phyloP scores from a whole-genome alignment of 1,139 yeast species.

The Geotrichum armillariae region DNA sequence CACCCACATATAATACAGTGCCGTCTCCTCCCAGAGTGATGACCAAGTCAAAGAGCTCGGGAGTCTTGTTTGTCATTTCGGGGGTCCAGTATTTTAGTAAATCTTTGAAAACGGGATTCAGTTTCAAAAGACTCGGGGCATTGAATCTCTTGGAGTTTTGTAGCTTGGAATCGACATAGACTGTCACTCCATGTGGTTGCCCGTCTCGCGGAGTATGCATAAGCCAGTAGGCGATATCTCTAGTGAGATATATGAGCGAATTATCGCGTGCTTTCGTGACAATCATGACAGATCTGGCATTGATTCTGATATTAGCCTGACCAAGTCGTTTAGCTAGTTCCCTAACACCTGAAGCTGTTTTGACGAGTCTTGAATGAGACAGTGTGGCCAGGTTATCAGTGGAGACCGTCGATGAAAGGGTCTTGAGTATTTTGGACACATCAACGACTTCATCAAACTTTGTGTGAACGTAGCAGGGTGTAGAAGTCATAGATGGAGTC shows the following conservation, averaged over 20 bases:
- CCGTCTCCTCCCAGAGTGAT: slow-evolving; percentile 90
- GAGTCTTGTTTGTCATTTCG: slow-evolving; percentile 52
- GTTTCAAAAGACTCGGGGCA: slow-evolving; percentile 36
- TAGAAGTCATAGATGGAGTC: slow-evolving; percentile 11
- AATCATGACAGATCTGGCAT: slow-evolving; percentile 68
- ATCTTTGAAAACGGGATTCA: slow-evolving; percentile 38
- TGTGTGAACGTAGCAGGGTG: slow-evolving; percentile 27
- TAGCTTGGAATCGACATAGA: slow-evolving; percentile 71
- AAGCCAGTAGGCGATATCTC: slow-evolving; percentile 79
- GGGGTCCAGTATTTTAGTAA: slow-evolving; percentile 60
- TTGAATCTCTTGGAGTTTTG: slow-evolving; percentile 63
- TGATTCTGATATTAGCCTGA: slow-evolving; percentile 70
- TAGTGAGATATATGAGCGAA: slow-evolving; percentile 67
- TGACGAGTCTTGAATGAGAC: slow-evolving; percentile 42
- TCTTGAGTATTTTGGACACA: slow-evolving; percentile 27
- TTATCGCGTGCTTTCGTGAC: slow-evolving; percentile 87
- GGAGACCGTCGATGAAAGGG: slow-evolving; percentile 28
- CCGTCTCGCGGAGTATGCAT: slow-evolving; percentile 35
- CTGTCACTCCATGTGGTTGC: slow-evolving; percentile 46
- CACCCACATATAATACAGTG: slow-evolving; percentile 77
- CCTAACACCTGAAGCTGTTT: slow-evolving; percentile 85
- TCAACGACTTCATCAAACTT: slow-evolving; percentile 32
- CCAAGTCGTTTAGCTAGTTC: slow-evolving; percentile 73
- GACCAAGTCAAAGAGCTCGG: slow-evolving; percentile 70
- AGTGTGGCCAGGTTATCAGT: slow-evolving; percentile 23